These are phyloP conservation scores for Heimioporus sp. DNA, from an alignment of 768 basidiomycete species.

Conservation along the genomic window DNA sequence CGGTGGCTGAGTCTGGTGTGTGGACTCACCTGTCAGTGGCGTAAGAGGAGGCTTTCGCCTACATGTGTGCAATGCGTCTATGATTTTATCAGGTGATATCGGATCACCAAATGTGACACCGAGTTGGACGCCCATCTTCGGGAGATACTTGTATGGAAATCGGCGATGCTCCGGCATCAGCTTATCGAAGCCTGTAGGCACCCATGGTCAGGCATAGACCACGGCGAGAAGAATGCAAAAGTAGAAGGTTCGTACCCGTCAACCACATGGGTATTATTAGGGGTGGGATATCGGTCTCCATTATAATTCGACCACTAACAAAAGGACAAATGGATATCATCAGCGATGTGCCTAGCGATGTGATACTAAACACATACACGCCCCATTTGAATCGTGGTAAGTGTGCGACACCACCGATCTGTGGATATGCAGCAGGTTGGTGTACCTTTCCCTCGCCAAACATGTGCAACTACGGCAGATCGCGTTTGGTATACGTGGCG, in stretches of 20 bases:
- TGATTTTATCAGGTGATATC: slow-evolving; percentile 44
- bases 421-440: slow-evolving; percentile 57
- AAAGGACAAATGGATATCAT: neutral
- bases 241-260: slow-evolving; percentile 47
- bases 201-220: neutral
- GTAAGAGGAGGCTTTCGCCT: neutral
- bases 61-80: slow-evolving; percentile 16
- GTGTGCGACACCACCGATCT: slow-evolving; percentile 40
- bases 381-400: slow-evolving; percentile 94
- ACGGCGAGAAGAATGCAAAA: neutral
- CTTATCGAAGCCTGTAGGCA: slow-evolving; percentile 66
- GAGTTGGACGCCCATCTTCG: slow-evolving; percentile 59
- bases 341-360: neutral
- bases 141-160: slow-evolving; percentile 71
- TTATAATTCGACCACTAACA: slow-evolving; percentile 77
- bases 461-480: slow-evolving; percentile 71
- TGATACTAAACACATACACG: slow-evolving; percentile 55
- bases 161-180: slow-evolving; percentile 86
- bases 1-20: neutral
- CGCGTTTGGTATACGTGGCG: neutral
- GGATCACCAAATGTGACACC: slow-evolving; percentile 82
- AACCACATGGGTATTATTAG: slow-evolving; percentile 93
- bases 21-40: neutral
- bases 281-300: slow-evolving; percentile 63
- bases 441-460: slow-evolving; percentile 90